Evolutionary conservation across 2,329 filamentous ascomycete genomes (phyloP), one percentile per base, ranked within the genome.

Genomic region (Dothideomycetidae sp.): DNA sequence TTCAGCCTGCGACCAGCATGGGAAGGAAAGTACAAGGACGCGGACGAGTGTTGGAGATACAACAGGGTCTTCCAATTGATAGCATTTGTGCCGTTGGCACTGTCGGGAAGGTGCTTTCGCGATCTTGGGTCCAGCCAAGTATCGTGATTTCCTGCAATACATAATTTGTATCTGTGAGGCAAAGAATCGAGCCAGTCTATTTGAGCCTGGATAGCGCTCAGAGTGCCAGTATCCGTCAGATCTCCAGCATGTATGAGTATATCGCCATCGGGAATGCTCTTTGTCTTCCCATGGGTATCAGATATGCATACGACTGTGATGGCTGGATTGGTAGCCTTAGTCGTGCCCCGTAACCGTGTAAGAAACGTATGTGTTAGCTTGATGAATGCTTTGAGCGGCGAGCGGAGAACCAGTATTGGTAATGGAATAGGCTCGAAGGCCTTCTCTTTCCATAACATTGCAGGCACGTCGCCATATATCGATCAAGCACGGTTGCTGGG

Each of bases 241-340:
- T 96, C 88, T 26, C 88, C 88, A 2, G 84, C 81, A 53, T 94
- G 88, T 48, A 96, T 80, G 33, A 96, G 71, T 14, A 94, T 66
- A 55, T 94, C 85, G 39, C 85, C 86, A 7, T 69, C 59, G 0
- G 85, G 84, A 1, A 92, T 66, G 10, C 31, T 23, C 16, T n/a
- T 65, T 48, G 12, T 57, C 48, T 5, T 73, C 61, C 73, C 74
- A 60, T 94, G 88, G 0, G 88, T 94, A 60, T 94, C 88, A 7
- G 84, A 88, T 45, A 94, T 74, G 59, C 83, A 93, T 45, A 94
- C 81, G 16, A 94, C 69, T 42, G 76, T 75, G 52, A 94, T 72
- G 5, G 71, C 61, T 1, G 62, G 63, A 39, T 62, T 64, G 39
- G 66, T 61, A 19, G 63, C 62, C 2, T 56, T 63, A 1, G 81